Evolutionary conservation across 177 flowering plant species (phyloP).

Genomic region (Vitis hybrid): DNA sequence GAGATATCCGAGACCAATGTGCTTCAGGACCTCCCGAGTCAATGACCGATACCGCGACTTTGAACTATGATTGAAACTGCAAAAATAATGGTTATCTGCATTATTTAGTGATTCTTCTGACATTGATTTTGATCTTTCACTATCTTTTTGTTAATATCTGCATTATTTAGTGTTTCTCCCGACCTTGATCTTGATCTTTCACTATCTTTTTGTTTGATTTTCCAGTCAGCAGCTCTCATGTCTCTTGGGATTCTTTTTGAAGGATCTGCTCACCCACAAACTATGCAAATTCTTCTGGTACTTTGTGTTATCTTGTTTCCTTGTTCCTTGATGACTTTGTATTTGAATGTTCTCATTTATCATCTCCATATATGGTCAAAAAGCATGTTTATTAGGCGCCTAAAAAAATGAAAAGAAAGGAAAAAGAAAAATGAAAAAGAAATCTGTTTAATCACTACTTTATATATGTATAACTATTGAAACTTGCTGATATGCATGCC

Average conservation of each 20-base stretch:
- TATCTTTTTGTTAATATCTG: slow-evolving; percentile 3
- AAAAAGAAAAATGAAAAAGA: no score
- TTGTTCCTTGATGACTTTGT: not conserved
- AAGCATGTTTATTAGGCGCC: slow-evolving; percentile 3
- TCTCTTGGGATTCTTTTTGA: slow-evolving; percentile 89
- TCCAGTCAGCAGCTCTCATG: slow-evolving; percentile 92
- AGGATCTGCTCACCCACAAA: slow-evolving; percentile 89
- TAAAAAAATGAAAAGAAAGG: not conserved
- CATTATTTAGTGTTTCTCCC: slow-evolving; percentile 3
- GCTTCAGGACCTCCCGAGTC: no score
- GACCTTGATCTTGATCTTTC: not conserved
- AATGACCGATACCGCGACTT: no score
- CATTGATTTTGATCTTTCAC: not conserved
- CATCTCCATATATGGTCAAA: not conserved
- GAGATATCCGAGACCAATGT: no score
- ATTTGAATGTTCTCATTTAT: not conserved
- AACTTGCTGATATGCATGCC: no score
- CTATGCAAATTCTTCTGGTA: slow-evolving; percentile 92
- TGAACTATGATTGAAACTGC: no score
- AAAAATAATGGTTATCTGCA: not conserved
- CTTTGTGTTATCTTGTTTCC: slow-evolving; percentile 5
- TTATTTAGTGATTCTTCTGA: slow-evolving; percentile 1
- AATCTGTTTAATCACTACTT: no score
- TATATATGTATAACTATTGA: no score
- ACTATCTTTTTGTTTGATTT: slow-evolving; percentile 15